Conservation (phyloP, 208 protist species). For the Lotmaria passim region DNA sequence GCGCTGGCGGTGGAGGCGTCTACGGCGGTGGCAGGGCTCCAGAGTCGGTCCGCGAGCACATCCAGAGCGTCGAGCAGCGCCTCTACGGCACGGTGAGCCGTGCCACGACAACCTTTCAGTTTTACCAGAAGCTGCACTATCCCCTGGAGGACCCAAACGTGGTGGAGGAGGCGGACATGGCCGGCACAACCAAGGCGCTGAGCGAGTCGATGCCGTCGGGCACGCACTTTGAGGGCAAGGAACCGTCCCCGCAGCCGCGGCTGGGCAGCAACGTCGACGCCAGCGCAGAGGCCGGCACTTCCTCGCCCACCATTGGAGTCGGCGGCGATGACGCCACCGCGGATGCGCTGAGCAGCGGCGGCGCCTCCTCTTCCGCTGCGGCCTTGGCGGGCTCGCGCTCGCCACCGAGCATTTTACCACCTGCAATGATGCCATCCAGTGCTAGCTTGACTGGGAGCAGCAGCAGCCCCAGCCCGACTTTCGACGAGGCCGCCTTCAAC, state of each 20-base stretch:
- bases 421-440: constrained; percentile 8
- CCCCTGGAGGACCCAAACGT: constrained; percentile 51
- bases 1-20: background rate
- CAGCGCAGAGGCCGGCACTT: background rate
- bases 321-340: constrained; percentile 4
- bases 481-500: constrained; percentile 56
- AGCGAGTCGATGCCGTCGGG: constrained; percentile 15
- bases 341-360: background rate
- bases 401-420: background rate
- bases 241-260: constrained; percentile 52
- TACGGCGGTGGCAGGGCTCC: background rate
- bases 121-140: constrained; percentile 74
- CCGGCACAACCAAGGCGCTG: constrained; percentile 15
- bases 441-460: constrained; percentile 23
- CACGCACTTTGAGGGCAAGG: constrained; percentile 22
- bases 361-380: background rate
- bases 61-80: constrained; percentile 39
- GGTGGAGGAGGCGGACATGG: constrained; percentile 22
- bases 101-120: constrained; percentile 53
- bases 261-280: constrained; percentile 24
- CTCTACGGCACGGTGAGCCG: constrained; percentile 61
- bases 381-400: background rate
- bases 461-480: constrained; percentile 45
- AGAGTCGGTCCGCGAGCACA: constrained; percentile 34
- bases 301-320: background rate